phyloP scores from a whole-genome alignment of 2,329 filamentous ascomycete species.

The Sclerotinia minor region DNA sequence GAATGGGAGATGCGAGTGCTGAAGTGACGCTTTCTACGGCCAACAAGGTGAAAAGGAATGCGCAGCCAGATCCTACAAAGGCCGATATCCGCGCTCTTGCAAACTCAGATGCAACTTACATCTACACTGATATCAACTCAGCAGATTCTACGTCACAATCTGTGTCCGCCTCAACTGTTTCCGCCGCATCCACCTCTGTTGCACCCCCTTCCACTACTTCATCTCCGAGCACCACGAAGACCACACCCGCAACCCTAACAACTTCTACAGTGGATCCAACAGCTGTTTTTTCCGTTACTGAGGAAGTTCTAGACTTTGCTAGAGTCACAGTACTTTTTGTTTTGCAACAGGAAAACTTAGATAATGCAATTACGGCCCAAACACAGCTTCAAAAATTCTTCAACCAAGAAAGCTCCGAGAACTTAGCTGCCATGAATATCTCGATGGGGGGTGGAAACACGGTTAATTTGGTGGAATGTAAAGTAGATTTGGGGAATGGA shows the following conservation, averaged over 20 bases:
- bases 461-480: conserved; percentile 32
- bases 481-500: conserved; percentile 18
- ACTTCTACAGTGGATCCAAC: conserved; percentile 26
- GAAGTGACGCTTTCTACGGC: conserved; percentile 24
- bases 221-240: conserved; percentile 24
- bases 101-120: conserved; percentile 26
- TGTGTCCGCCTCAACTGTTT: not conserved
- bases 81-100: not conserved
- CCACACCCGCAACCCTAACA: conserved; percentile 26
- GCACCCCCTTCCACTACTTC: conserved; percentile 24
- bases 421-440: conserved; percentile 35
- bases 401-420: conserved; percentile 32
- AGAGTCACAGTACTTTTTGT: conserved; percentile 62
- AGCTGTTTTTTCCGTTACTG: conserved; percentile 51
- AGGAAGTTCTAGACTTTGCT: conserved; percentile 63
- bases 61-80: not conserved
- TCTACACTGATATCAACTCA: conserved; percentile 21
- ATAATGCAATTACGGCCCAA: conserved; percentile 56
- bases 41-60: not conserved
- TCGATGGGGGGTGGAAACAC: conserved; percentile 36
- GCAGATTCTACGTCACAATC: conserved; percentile 11
- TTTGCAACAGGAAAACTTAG: conserved; percentile 55
- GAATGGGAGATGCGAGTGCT: conserved; percentile 29
- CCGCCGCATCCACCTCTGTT: conserved; percentile 15
- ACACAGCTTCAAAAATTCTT: conserved; percentile 57